phyloP scores from a whole-genome alignment of 179 eudicot species.

The Camellia oleifera region DNA sequence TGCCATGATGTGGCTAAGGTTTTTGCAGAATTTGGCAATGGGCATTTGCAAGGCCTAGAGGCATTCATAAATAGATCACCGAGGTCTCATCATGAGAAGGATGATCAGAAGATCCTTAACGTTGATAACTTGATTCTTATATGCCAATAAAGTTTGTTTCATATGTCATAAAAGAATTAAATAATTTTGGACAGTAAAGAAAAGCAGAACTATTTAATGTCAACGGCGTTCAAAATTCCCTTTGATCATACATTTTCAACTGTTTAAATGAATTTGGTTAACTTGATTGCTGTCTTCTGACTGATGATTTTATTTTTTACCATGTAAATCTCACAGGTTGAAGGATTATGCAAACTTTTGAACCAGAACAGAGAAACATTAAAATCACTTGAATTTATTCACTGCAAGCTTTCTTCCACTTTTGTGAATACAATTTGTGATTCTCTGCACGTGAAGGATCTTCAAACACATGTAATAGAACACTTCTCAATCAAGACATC shows the following conservation, averaged over 20 bases:
- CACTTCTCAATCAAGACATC: constrained; percentile 71
- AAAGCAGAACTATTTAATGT: background rate
- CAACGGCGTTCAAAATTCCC: background rate
- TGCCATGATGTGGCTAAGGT: too few species aligned
- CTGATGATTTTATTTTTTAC: background rate
- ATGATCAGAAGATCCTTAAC: too few species aligned
- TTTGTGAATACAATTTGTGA: constrained; percentile 57
- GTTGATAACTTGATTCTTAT: background rate
- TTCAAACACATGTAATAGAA: constrained; percentile 46
- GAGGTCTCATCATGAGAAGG: too few species aligned
- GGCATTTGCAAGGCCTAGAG: too few species aligned
- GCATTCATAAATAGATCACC: too few species aligned
- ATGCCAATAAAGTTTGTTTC: background rate
- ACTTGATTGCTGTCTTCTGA: background rate
- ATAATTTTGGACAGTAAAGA: background rate
- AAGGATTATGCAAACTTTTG: constrained; percentile 71
- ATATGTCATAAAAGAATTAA: background rate
- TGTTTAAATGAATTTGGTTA: background rate
- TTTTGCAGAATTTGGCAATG: too few species aligned
- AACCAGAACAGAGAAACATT: constrained; percentile 61
- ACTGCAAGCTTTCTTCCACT: constrained; percentile 68
- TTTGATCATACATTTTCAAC: background rate
- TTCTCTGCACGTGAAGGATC: constrained; percentile 39
- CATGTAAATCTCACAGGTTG: constrained; percentile 45
- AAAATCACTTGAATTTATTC: constrained; percentile 53